Evolutionary conservation across 108 stramenopile species (phyloP).

Genomic region (Skeletonema marinoi): DNA sequence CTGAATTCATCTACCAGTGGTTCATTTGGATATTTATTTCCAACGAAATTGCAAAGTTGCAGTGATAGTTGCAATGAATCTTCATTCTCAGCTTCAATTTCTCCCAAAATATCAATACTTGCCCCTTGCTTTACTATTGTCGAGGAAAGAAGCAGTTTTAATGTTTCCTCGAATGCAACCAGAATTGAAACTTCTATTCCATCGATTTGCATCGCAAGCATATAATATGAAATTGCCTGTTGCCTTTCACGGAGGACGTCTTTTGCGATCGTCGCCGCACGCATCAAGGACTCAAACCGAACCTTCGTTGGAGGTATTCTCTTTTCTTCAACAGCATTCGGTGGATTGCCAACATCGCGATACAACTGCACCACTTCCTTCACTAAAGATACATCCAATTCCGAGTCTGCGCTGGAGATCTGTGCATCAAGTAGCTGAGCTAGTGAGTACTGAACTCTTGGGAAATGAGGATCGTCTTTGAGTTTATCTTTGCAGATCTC

Average conservation of each 20-base stretch:
- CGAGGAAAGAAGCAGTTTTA: conserved; percentile 10
- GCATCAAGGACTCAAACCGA: conserved; percentile 20
- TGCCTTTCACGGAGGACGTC: conserved; percentile 18
- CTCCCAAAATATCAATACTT: not conserved
- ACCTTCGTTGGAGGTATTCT: conserved; percentile 15
- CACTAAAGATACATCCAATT: not conserved
- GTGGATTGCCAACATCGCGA: conserved; percentile 13
- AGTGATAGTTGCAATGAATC: conserved; percentile 2
- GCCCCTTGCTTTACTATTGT: not conserved
- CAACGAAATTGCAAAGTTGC: conserved; percentile 20
- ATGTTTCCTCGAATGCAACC: conserved; percentile 15
- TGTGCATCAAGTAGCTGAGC: conserved; percentile 26
- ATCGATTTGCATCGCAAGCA: conserved; percentile 17
- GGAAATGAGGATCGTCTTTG: conserved; percentile 25
- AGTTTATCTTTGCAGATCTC: conserved; percentile 24
- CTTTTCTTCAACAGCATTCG: conserved; percentile 11
- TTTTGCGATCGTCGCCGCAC: conserved; percentile 19
- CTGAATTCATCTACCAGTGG: conserved; percentile 31
- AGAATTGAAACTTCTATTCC: conserved; percentile 11
- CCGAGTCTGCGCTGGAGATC: not conserved
- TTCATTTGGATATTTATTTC: conserved; percentile 20
- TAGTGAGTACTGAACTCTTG: conserved; percentile 21
- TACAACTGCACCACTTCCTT: conserved; percentile 16
- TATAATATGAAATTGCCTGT: conserved; percentile 15
- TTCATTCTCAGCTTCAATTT: not conserved